Evolutionary conservation across 345 rosid genomes (phyloP).

Genomic region (Euphorbia tirucalli): DNA sequence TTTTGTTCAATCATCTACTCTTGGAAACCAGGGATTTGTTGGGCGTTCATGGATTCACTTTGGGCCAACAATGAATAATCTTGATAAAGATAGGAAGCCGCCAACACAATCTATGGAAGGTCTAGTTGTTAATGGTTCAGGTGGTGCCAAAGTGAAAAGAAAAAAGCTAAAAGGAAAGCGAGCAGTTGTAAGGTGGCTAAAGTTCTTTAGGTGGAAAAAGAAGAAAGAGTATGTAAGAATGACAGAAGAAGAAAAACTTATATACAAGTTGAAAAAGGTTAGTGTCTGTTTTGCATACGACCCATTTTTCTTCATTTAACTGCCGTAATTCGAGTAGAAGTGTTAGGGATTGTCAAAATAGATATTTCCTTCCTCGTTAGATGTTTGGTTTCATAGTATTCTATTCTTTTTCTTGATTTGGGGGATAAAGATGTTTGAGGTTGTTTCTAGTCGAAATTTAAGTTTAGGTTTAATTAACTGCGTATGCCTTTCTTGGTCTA

Average conservation of each 20-base stretch:
- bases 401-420: background rate
- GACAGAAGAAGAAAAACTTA: conserved; percentile 78
- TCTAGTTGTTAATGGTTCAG: conserved; percentile 24
- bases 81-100: conserved; percentile 26
- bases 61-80: conserved; percentile 23
- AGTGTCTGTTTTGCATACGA: background rate
- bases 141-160: conserved; percentile 50
- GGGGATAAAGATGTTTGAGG: background rate
- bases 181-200: conserved; percentile 88
- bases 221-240: conserved; percentile 84
- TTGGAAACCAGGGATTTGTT: conserved; percentile 16
- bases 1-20: conserved; percentile 31
- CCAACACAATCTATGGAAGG: conserved; percentile 22
- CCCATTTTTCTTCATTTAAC: background rate
- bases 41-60: conserved; percentile 49
- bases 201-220: conserved; percentile 88
- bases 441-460: background rate
- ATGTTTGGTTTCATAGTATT: background rate
- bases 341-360: background rate
- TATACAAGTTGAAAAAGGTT: conserved; percentile 77
- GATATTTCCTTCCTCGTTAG: background rate
- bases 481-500: conserved; percentile 6
- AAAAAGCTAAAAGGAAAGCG: conserved; percentile 79
- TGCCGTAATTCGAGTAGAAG: background rate
- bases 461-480: no score